phyloP scores from a whole-genome alignment of 306 rosid genomes.

The Fragaria vesca region DNA sequence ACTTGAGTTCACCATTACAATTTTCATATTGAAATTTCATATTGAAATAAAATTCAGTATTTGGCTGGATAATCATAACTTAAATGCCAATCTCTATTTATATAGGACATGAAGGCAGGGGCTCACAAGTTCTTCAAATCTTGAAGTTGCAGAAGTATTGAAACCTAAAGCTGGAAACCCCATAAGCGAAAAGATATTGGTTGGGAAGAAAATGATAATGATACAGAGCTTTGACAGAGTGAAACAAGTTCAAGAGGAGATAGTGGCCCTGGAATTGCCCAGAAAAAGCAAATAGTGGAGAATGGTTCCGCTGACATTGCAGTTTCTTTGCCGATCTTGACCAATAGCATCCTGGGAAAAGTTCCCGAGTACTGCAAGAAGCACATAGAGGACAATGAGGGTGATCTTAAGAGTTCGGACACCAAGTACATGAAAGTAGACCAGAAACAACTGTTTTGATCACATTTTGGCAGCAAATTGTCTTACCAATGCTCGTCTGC shows the following conservation, averaged over 20 bases:
- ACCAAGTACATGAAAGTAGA: background rate
- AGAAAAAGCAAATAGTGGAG: background rate
- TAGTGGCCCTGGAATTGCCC: background rate
- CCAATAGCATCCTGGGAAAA: background rate
- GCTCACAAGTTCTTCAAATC: background rate
- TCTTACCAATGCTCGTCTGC: background rate
- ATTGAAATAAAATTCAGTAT: background rate
- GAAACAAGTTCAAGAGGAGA: background rate
- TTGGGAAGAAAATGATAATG: background rate
- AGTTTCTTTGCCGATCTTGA: background rate
- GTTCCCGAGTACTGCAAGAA: background rate
- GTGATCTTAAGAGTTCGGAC: background rate
- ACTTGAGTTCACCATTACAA: background rate
- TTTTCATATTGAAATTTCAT: background rate
- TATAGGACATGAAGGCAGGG: background rate
- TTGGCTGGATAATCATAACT: conserved; percentile 1
- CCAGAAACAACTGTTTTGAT: background rate
- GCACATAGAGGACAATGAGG: background rate
- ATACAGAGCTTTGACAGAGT: background rate
- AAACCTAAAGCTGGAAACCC: background rate
- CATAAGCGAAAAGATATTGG: background rate
- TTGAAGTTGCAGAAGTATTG: background rate
- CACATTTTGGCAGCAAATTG: background rate
- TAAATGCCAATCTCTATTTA: background rate
- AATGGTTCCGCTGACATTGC: background rate